Evolutionary conservation across 176 grass and related monocot genomes (phyloP).

Genomic region (Zoysia pacifica): DNA sequence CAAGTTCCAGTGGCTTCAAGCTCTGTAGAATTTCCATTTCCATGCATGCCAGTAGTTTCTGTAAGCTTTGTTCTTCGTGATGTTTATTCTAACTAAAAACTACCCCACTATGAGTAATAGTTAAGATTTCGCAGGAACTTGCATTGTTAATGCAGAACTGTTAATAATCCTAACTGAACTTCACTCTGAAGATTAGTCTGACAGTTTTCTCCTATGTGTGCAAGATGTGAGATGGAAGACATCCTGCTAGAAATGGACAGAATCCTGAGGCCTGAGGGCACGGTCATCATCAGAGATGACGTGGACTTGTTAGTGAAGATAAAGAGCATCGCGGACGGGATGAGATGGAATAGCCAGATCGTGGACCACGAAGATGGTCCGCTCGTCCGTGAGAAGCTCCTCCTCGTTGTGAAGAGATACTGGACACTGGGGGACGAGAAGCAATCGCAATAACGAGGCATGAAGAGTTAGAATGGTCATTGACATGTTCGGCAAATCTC

Average conservation of each 20-base stretch:
- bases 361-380: slow-evolving; percentile 92
- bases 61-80: no score
- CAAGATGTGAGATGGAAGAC: slow-evolving; percentile 75
- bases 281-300: slow-evolving; percentile 84
- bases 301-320: slow-evolving; percentile 82
- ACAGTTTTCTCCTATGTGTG: slow-evolving; percentile 1
- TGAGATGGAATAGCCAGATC: slow-evolving; percentile 95
- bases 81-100: not conserved
- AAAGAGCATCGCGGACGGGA: slow-evolving; percentile 76
- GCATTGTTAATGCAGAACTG: not conserved
- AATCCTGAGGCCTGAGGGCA: slow-evolving; percentile 85
- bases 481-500: slow-evolving; percentile 37
- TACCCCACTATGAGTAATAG: not conserved
- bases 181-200: not conserved
- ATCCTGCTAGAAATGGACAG: slow-evolving; percentile 94
- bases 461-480: slow-evolving; percentile 37
- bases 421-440: slow-evolving; percentile 66
- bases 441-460: slow-evolving; percentile 42
- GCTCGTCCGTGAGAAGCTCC: slow-evolving; percentile 82
- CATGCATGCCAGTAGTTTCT: not conserved
- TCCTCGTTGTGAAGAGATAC: slow-evolving; percentile 90
- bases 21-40: not conserved
- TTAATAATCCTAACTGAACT: not conserved
- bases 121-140: not conserved
- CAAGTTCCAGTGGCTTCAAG: not conserved